A percentile compares a stretch with the other conserved stretches of the same genome.
These are phyloP conservation scores for Leucosporidium yakuticum DNA, from an alignment of 768 basidiomycete genomes.

Conservation along the genomic window DNA sequence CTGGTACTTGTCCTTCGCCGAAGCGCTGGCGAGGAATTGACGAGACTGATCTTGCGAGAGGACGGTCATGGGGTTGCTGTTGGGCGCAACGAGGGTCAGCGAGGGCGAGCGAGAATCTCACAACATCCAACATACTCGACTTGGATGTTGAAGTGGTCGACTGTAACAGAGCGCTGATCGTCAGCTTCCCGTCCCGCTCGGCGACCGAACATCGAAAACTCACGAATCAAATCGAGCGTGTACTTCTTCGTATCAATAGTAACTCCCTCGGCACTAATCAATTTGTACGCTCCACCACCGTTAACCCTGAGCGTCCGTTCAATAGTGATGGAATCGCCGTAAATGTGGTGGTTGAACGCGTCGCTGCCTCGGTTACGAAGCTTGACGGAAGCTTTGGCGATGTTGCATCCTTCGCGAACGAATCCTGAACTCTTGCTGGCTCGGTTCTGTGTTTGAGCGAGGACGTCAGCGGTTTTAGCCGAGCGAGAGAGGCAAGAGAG, in stretches of 20 bases:
- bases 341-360: conserved; percentile 76
- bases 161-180: background rate
- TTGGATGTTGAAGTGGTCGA: conserved; percentile 93
- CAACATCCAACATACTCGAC: conserved; percentile 75
- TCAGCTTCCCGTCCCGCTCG: background rate
- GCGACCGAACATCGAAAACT: background rate
- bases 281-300: conserved; percentile 72
- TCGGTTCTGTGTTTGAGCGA: conserved; percentile 30
- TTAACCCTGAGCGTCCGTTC: conserved; percentile 73
- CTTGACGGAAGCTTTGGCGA: conserved; percentile 67
- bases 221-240: conserved; percentile 71
- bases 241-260: conserved; percentile 69
- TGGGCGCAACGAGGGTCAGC: background rate
- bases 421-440: conserved; percentile 30
- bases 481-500: conserved; percentile 74
- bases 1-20: conserved; percentile 79
- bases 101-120: conserved; percentile 18
- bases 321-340: conserved; percentile 76
- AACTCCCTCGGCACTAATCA: conserved; percentile 59
- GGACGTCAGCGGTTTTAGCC: too few species aligned
- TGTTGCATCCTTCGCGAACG: conserved; percentile 46
- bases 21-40: conserved; percentile 78
- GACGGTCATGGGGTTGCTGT: conserved; percentile 69
- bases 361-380: conserved; percentile 88
- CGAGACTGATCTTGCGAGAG: conserved; percentile 69